Conservation (phyloP, 768 basidiomycete genomes). For the Tricholoma hemisulphureum region DNA sequence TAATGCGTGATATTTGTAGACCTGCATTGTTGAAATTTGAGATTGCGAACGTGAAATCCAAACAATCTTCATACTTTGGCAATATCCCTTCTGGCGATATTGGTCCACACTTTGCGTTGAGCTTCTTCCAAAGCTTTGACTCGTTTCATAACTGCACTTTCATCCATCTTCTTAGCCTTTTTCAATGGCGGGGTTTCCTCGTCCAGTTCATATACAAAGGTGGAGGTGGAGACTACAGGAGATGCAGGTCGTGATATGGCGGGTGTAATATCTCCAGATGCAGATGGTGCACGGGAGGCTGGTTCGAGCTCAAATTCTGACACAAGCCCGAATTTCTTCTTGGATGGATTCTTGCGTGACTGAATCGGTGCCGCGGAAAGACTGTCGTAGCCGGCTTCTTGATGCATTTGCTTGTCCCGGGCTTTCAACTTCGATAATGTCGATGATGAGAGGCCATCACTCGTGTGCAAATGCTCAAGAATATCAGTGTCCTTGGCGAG, state of each 20-base stretch:
- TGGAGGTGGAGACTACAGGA: conserved; percentile 55
- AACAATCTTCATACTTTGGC: conserved; percentile 55
- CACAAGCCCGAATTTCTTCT: conserved; percentile 55
- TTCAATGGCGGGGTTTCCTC: conserved; percentile 68
- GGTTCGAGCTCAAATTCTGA: conserved; percentile 51
- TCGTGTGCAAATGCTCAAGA: conserved; percentile 17
- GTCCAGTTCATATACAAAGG: conserved; percentile 70
- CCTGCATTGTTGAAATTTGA: conserved; percentile 47
- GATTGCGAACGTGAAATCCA: background rate
- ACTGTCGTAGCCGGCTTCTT: conserved; percentile 62
- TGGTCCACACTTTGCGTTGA: conserved; percentile 87
- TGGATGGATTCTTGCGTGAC: conserved; percentile 53
- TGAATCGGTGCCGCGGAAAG: conserved; percentile 49
- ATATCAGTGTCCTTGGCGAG: conserved; percentile 46
- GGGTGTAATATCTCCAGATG: conserved; percentile 71
- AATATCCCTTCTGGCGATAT: conserved; percentile 81
- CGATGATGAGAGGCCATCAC: conserved; percentile 18
- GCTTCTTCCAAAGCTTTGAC: conserved; percentile 77
- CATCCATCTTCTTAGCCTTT: conserved; percentile 77
- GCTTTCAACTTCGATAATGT: conserved; percentile 48
- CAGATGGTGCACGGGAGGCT: conserved; percentile 52
- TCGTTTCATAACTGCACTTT: conserved; percentile 67
- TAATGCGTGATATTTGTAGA: conserved; percentile 72
- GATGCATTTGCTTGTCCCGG: conserved; percentile 46
- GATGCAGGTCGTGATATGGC: conserved; percentile 68